These are phyloP conservation scores for Colletotrichum noveboracense DNA, from an alignment of 2,329 filamentous ascomycete species.

Conservation along the genomic window DNA sequence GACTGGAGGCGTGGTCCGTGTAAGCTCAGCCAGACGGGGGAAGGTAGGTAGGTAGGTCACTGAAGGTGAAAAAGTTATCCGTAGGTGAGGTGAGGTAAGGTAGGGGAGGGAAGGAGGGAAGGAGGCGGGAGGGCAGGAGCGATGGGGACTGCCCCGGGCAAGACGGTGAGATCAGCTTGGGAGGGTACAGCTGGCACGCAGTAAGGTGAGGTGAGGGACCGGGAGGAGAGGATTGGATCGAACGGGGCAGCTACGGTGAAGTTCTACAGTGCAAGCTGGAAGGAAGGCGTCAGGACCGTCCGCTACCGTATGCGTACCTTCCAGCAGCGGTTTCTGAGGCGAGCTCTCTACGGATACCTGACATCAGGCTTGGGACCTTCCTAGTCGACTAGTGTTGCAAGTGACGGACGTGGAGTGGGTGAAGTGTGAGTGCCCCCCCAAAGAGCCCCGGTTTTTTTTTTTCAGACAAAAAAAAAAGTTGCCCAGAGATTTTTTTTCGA, in stretches of 20 bases:
- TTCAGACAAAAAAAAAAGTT: not conserved
- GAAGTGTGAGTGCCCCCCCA: not conserved
- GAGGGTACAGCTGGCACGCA: not conserved
- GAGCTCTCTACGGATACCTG: not conserved
- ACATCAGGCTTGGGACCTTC: not conserved
- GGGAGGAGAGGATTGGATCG: not conserved
- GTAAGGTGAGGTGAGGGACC: not conserved
- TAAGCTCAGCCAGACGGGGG: not conserved
- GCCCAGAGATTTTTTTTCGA: not conserved
- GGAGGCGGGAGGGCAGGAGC: not conserved
- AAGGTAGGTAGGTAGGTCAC: not conserved
- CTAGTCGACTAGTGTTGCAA: not conserved
- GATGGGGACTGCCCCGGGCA: not conserved
- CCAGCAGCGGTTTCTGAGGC: not conserved
- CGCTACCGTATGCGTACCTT: not conserved
- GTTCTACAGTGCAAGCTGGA: not conserved
- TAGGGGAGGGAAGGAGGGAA: not conserved
- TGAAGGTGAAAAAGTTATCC: not conserved
- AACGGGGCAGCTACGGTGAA: not conserved
- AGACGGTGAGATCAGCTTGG: not conserved
- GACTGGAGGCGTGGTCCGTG: constrained; percentile 9
- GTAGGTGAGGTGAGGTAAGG: not conserved
- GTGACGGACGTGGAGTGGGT: constrained; percentile 9
- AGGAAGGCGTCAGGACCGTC: not conserved
- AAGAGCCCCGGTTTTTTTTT: not conserved